phyloP scores from a whole-genome alignment of 2,329 filamentous ascomycete species.

The Diaporthe destruens region DNA sequence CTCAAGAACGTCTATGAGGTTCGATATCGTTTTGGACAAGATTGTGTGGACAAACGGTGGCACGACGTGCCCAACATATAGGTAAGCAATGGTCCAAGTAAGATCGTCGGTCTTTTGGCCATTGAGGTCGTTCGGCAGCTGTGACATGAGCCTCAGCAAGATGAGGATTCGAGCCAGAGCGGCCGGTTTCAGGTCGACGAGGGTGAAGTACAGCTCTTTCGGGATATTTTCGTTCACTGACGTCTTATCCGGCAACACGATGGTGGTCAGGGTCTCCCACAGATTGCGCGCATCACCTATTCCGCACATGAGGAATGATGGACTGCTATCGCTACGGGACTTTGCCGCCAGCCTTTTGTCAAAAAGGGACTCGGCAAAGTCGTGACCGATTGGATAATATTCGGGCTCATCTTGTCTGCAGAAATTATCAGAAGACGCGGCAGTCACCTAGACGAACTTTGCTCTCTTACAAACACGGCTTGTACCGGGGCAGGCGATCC shows the following conservation, averaged over 20 bases:
- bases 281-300: conserved; percentile 14
- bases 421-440: neutral
- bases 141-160: neutral
- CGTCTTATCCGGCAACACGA: neutral
- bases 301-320: neutral
- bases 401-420: conserved; percentile 1
- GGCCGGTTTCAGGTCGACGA: conserved; percentile 4
- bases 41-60: neutral
- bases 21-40: neutral
- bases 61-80: neutral
- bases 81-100: neutral
- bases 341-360: neutral
- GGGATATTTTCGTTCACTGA: neutral
- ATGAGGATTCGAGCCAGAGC: neutral
- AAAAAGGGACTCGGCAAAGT: neutral
- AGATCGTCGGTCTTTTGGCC: neutral
- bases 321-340: neutral
- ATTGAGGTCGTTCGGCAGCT: neutral
- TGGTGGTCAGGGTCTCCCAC: neutral
- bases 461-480: neutral
- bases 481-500: conserved; percentile 5
- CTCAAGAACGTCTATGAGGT: neutral
- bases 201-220: neutral
- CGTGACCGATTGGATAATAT: conserved; percentile 11
- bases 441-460: neutral